Evolutionary conservation across 306 rosid genomes (phyloP).

Genomic region (Sophora flavescens): DNA sequence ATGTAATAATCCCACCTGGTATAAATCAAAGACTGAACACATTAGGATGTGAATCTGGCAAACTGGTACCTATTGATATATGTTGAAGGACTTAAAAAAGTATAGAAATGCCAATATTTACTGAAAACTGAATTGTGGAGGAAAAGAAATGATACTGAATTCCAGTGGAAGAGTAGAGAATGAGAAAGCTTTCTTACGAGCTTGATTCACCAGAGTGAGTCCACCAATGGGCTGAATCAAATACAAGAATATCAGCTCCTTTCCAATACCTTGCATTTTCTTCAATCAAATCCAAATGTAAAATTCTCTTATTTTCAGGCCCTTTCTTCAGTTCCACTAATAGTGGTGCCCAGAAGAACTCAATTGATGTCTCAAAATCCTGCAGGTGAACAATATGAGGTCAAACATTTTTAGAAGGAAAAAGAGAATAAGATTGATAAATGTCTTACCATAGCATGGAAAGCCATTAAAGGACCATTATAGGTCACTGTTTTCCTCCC

Average conservation of each 20-base stretch:
- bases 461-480: slow-evolving; percentile 86
- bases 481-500: slow-evolving; percentile 74
- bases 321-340: slow-evolving; percentile 84
- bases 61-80: background rate
- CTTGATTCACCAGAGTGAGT: slow-evolving; percentile 83
- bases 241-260: slow-evolving; percentile 88
- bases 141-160: slow-evolving; percentile 17
- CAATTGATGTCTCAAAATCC: slow-evolving; percentile 90
- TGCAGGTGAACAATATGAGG: slow-evolving; percentile 43
- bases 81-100: slow-evolving; percentile 20
- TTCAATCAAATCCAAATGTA: slow-evolving; percentile 91
- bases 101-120: slow-evolving; percentile 2
- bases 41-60: slow-evolving; percentile 37
- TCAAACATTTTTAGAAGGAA: slow-evolving; percentile 31
- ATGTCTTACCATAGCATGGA: slow-evolving; percentile 84
- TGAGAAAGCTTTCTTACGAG: slow-evolving; percentile 70
- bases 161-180: slow-evolving; percentile 29
- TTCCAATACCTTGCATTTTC: slow-evolving; percentile 93
- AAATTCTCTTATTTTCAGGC: slow-evolving; percentile 66
- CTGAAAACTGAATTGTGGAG: slow-evolving; percentile 7
- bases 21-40: slow-evolving; percentile 30
- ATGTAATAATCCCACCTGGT: slow-evolving; percentile 95
- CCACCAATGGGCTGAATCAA: slow-evolving; percentile 99
- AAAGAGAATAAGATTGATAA: slow-evolving; percentile 6
- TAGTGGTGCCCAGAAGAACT: slow-evolving; percentile 94